Conservation (phyloP, 352 stramenopile genomes). For the Phytophthora syringae region DNA sequence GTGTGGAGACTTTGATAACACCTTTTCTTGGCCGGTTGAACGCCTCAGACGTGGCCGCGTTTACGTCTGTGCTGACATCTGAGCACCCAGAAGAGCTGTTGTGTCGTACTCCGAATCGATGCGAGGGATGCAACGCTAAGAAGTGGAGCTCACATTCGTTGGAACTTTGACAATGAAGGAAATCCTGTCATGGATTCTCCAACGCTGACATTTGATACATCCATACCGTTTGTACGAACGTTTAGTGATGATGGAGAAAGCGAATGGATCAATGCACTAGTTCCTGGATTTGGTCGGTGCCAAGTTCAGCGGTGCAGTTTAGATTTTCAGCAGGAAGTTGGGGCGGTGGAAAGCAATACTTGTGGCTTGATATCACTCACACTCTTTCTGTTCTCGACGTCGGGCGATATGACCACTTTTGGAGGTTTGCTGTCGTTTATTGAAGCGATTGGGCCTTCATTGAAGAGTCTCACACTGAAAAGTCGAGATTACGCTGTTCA, state of each 20-base stretch:
- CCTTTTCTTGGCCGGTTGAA: not conserved
- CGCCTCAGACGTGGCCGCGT: too few species aligned
- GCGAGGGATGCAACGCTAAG: too few species aligned
- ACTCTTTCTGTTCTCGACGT: not conserved
- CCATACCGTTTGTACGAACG: too few species aligned
- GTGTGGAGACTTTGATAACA: not conserved
- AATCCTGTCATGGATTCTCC: too few species aligned
- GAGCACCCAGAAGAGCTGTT: too few species aligned
- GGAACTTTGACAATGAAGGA: too few species aligned
- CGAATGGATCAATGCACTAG: too few species aligned
- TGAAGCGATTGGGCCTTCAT: not conserved
- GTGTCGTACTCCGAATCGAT: too few species aligned
- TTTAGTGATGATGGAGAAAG: too few species aligned
- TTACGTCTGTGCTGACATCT: too few species aligned
- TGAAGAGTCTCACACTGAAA: not conserved
- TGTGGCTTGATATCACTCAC: not conserved
- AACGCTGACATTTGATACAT: too few species aligned
- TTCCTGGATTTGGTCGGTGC: constrained; percentile 7
- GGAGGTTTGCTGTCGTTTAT: not conserved
- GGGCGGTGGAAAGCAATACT: not conserved
- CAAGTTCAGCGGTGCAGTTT: not conserved
- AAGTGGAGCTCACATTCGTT: too few species aligned
- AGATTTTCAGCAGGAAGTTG: not conserved
- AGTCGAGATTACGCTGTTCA: not conserved
- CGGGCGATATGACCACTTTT: not conserved